phyloP scores from a whole-genome alignment of 352 stramenopile species.

The Phytophthora meadii region DNA sequence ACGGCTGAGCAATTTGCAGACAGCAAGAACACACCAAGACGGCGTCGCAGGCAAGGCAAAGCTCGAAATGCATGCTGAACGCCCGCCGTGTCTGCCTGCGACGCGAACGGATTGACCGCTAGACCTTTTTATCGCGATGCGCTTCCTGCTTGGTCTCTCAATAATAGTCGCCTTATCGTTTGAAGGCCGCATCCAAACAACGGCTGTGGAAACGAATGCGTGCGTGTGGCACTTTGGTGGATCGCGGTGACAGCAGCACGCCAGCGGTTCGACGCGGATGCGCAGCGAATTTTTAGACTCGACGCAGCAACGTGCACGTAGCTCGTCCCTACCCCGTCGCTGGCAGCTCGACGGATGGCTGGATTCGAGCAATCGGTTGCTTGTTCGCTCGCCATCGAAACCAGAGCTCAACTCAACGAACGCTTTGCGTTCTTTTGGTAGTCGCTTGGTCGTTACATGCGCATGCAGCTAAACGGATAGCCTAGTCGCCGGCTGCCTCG shows the following conservation, averaged over 20 bases:
- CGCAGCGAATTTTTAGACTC: slow-evolving; percentile 26
- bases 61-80: neutral
- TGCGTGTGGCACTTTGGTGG: slow-evolving; percentile 1
- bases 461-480: slow-evolving; percentile 29
- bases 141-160: slow-evolving; percentile 1
- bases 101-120: slow-evolving; percentile 3
- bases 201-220: slow-evolving; percentile 1
- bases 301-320: slow-evolving; percentile 13
- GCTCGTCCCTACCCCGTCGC: slow-evolving; percentile 18
- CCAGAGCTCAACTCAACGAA: slow-evolving; percentile 14
- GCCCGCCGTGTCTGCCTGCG: neutral
- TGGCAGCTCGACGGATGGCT: slow-evolving; percentile 13
- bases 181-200: slow-evolving; percentile 8
- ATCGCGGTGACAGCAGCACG: slow-evolving; percentile 7
- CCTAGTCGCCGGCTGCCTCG: slow-evolving; percentile 11
- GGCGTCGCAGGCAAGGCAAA: too few relatives aligned
- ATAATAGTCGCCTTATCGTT: slow-evolving; percentile 19
- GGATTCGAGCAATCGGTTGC: slow-evolving; percentile 29
- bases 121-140: slow-evolving; percentile 33
- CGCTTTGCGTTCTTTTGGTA: slow-evolving; percentile 34
- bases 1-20: slow-evolving; percentile 1
- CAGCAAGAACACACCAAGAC: neutral
- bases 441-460: slow-evolving; percentile 34
- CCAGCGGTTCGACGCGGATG: slow-evolving; percentile 14
- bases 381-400: slow-evolving; percentile 26